phyloP scores from a whole-genome alignment of 2,329 filamentous ascomycete genomes.

The Ophiostoma sp. region DNA sequence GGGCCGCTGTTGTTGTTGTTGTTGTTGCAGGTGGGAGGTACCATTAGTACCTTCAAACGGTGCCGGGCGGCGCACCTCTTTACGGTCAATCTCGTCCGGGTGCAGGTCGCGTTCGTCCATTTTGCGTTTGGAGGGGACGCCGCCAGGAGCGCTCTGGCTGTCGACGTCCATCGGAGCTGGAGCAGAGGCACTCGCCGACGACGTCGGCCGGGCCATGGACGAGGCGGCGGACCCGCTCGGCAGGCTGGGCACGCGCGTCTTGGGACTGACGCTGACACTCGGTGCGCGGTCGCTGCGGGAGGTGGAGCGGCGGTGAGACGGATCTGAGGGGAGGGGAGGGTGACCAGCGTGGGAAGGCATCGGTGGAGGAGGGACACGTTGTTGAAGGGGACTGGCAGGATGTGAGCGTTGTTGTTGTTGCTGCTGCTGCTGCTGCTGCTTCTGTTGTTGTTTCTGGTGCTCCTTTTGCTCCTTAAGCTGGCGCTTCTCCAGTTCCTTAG shows the following conservation, averaged over 20 bases:
- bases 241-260: constrained; percentile 56
- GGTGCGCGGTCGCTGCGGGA: constrained; percentile 65
- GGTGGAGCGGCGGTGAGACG: constrained; percentile 49
- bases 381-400: constrained; percentile 62
- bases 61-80: constrained; percentile 47
- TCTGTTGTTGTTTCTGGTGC: not conserved
- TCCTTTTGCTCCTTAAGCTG: constrained; percentile 13
- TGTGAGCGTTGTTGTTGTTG: constrained; percentile 45
- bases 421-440: constrained; percentile 20
- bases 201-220: constrained; percentile 14
- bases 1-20: not conserved
- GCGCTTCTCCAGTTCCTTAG: not conserved
- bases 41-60: constrained; percentile 52
- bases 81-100: constrained; percentile 53
- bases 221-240: constrained; percentile 7
- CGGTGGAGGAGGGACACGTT: constrained; percentile 40
- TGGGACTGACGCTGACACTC: constrained; percentile 76
- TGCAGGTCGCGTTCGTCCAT: constrained; percentile 50
- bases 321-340: constrained; percentile 32
- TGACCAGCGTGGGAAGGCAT: not conserved
- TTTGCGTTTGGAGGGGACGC: constrained; percentile 49
- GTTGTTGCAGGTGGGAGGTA: constrained; percentile 29
- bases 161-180: constrained; percentile 36
- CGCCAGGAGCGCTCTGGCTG: constrained; percentile 34
- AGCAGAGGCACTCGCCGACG: constrained; percentile 1